Evolutionary conservation across 768 basidiomycete genomes (phyloP), one percentile per base, ranked within the genome.

Genomic region (Kwoniella pini): DNA sequence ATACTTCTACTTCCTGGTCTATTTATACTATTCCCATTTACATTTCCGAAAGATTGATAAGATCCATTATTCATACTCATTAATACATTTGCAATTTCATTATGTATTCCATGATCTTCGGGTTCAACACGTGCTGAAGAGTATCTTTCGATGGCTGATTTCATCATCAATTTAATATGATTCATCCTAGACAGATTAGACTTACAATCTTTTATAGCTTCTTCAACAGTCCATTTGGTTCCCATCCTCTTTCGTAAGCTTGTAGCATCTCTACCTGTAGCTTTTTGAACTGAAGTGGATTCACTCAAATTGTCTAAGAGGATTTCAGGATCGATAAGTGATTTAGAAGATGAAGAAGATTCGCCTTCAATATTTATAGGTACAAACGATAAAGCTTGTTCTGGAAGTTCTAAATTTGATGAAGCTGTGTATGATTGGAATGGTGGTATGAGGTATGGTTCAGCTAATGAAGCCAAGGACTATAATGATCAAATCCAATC

Each of bases 61-160:
- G 93, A 95, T 31, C 90, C 81, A 75, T 95, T 95, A 69, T 93
- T 89, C 53, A 90, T 89, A 66, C 89, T 87, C 90, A 93, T 95
- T 63, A 95, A 81, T 22, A 63, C 64, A 33, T 62, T 63, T 24
- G 70, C 67, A 5, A 68, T 62, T 30, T 74, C 69, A 44, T 65
- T 64, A 40, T 70, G 67, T 15, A 60, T 36, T 31, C 69, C 65
- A 17, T 48, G 44, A 5, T 62, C 54, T 2, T 61, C 43, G 7
- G 67, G 57, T 19, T 48, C 30, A 30, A 64, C 40, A 22, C 67
- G 40, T 0, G 57, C 64, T 11, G 64, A 62, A 11, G 68, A 68
- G 64, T 63, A 72, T 22, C 69, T 56, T 54, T 73, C 74, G 52
- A 73, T 65, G 11, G 74, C 73, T 75, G 51, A 15, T 28, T 13